A percentile compares a stretch with the other conserved stretches of the same genome.
These are phyloP conservation scores for Penicillium turbatum DNA, from an alignment of 495 filamentous ascomycete genomes.

Conservation along the genomic window DNA sequence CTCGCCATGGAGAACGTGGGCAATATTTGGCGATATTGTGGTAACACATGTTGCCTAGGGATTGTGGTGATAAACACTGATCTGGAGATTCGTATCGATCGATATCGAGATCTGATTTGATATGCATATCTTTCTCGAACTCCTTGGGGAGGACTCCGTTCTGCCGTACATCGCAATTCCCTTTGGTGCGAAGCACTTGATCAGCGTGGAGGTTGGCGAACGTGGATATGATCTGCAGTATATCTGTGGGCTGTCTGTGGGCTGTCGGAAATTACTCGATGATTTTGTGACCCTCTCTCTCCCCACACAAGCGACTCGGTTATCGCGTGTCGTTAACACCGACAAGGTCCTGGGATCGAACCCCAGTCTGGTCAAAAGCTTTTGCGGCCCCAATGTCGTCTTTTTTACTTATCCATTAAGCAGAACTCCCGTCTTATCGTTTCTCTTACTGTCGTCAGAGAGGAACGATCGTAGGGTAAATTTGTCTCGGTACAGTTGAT, in stretches of 20 bases:
- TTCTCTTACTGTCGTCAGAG: too few relatives aligned
- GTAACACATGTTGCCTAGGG: background rate
- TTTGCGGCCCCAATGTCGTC: too few relatives aligned
- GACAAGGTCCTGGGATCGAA: too few relatives aligned
- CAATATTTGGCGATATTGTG: background rate
- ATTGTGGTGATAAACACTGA: background rate
- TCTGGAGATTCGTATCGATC: background rate
- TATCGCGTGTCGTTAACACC: too few relatives aligned
- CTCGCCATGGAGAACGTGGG: background rate
- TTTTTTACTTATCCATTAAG: too few relatives aligned
- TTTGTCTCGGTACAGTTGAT: too few relatives aligned
- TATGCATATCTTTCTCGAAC: background rate
- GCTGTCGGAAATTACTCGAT: slow-evolving; percentile 8
- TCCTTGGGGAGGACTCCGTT: background rate
- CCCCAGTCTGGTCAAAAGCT: too few relatives aligned
- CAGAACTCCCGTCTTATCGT: too few relatives aligned
- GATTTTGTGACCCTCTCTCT: too few relatives aligned
- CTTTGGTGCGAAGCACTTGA: background rate
- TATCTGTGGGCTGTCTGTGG: background rate
- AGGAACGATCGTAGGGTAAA: too few relatives aligned
- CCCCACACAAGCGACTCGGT: background rate
- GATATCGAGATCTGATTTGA: slow-evolving; percentile 10
- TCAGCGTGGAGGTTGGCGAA: background rate
- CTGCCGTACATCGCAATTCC: too few relatives aligned
- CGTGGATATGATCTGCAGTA: slow-evolving; percentile 2